A percentile compares a stretch with the other conserved stretches of the same genome.
These are phyloP conservation scores for Fusarium sp. DNA, from an alignment of 2,329 filamentous ascomycete genomes.

Conservation along the genomic window DNA sequence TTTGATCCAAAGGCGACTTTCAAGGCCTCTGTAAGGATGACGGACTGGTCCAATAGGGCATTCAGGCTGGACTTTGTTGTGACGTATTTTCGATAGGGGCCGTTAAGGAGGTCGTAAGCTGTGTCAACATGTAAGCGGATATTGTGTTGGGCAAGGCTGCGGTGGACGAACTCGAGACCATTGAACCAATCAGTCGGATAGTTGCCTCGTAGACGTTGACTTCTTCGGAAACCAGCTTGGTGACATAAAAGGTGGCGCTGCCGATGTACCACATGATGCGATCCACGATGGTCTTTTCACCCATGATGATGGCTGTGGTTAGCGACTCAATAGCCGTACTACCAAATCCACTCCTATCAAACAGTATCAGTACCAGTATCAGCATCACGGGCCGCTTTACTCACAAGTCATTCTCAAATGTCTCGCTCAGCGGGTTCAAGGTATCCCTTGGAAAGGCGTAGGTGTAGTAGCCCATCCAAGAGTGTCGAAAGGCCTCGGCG, in stretches of 20 bases:
- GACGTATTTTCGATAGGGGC: conserved; percentile 68
- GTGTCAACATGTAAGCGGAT: conserved; percentile 40
- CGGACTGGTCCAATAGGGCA: conserved; percentile 73
- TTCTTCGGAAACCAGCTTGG: conserved; percentile 50
- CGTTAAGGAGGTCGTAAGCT: conserved; percentile 79
- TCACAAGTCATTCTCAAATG: conserved; percentile 76
- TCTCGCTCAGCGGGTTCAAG: conserved; percentile 74
- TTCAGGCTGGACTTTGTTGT: conserved; percentile 59
- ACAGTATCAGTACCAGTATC: neutral
- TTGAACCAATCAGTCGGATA: conserved; percentile 85
- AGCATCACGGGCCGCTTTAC: conserved; percentile 15
- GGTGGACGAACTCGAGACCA: conserved; percentile 73
- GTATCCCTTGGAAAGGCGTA: conserved; percentile 85
- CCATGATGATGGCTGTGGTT: conserved; percentile 83
- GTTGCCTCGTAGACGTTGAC: conserved; percentile 91
- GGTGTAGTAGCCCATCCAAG: conserved; percentile 79
- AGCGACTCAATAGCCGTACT: conserved; percentile 85
- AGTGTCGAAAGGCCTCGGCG: conserved; percentile 75
- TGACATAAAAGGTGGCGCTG: conserved; percentile 76
- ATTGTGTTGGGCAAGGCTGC: neutral
- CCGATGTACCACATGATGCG: conserved; percentile 78
- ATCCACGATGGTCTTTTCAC: conserved; percentile 72
- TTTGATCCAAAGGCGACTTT: conserved; percentile 83
- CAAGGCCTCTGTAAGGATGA: conserved; percentile 76
- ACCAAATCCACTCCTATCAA: conserved; percentile 81